Percentiles rank a stretch among this genome's conserved stretches.
Evolutionary conservation across 139 green algal genomes (phyloP).

Genomic region (Chlorella sp.): DNA sequence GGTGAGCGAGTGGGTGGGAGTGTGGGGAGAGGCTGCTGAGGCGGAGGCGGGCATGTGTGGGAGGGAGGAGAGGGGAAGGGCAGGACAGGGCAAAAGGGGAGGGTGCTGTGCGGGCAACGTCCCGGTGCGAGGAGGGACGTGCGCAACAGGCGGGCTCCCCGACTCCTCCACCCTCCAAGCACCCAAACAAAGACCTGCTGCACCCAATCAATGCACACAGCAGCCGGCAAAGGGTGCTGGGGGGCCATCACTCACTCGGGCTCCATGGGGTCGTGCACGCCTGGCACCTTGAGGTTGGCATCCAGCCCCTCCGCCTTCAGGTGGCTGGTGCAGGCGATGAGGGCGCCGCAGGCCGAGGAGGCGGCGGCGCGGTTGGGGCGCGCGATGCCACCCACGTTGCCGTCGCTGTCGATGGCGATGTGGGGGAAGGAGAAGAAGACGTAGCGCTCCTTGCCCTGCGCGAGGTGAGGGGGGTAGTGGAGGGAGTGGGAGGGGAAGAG

Average conservation of each 20-base stretch:
- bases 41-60: not conserved
- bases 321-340: conserved; percentile 66
- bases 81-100: no score
- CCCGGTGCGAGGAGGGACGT: no score
- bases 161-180: no score
- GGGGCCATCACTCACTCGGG: conserved; percentile 77
- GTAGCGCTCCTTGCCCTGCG: conserved; percentile 78
- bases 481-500: not conserved
- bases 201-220: not conserved
- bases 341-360: conserved; percentile 83
- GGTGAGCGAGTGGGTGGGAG: not conserved
- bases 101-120: no score
- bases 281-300: conserved; percentile 57
- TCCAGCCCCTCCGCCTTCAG: conserved; percentile 51
- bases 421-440: conserved; percentile 94
- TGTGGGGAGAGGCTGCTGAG: not conserved
- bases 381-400: conserved; percentile 54
- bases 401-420: conserved; percentile 79
- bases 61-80: not conserved
- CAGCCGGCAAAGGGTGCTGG: not conserved
- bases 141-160: not conserved
- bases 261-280: conserved; percentile 81
- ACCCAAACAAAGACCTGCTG: not conserved
- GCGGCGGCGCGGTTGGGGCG: conserved; percentile 61
- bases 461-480: not conserved